Base-by-base conservation (phyloP, 257 asterid species). In the Rehmannia glutinosa region DNA sequence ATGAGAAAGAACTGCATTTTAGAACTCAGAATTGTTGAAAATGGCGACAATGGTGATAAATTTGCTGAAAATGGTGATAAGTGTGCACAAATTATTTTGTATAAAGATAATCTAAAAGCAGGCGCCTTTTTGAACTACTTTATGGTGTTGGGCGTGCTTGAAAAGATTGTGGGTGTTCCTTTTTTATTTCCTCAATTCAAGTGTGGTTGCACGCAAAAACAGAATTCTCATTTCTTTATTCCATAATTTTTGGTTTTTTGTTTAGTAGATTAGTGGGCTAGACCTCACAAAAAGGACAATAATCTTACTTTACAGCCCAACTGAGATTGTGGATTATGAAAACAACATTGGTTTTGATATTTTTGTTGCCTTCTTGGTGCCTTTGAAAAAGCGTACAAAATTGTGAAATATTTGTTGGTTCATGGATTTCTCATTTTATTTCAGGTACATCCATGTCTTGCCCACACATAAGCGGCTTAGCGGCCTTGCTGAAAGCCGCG, bases 371-470 rank as follows among this genome's bases (percentile, higher is more conserved):
- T n/a, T n/a, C n/a, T n/a, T n/a, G n/a, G n/a, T n/a, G n/a, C n/a
- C n/a, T n/a, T n/a, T n/a, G n/a, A n/a, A n/a, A n/a, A n/a, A n/a
- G n/a, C n/a, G n/a, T n/a, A n/a, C n/a, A n/a, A n/a, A n/a, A n/a
- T n/a, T n/a, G n/a, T n/a, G n/a, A n/a, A n/a, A n/a, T n/a, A n/a
- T n/a, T n/a, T n/a, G n/a, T n/a, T n/a, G n/a, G n/a, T n/a, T n/a
- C n/a, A n/a, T n/a, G n/a, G n/a, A n/a, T 45, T 15, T 45, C 2
- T 7, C 2, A 41, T 8, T 8, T 41, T 41, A 41, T 41, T 50
- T 5, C 61, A 78, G 87, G 87, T n/a, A 82, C 87, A n/a, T 82
- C 87, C 15, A 82, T 82, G 87, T 82, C 87, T 5, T 82, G 87
- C 62, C 87, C 87, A 1, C 87, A 82, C 50, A 70, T 82, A 1